Conservation (phyloP, 2,329 filamentous ascomycete species). For the Aspergillus brunneoviolaceus region DNA sequence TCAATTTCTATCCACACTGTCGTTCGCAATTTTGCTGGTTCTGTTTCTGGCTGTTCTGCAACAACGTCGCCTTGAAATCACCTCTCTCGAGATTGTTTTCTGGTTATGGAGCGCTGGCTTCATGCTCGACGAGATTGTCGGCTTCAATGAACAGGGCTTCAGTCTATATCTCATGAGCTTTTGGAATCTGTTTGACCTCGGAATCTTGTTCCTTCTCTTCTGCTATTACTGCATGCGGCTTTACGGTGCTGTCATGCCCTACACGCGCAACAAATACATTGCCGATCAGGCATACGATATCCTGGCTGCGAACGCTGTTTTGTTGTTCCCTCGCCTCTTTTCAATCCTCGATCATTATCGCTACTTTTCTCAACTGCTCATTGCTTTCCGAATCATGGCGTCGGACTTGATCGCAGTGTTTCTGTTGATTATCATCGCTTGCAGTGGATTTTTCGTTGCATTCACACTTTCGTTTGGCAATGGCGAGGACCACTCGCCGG, state of each 20-base stretch:
- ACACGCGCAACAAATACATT: constrained; percentile 65
- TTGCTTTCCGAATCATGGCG: constrained; percentile 92
- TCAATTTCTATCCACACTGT: constrained; percentile 84
- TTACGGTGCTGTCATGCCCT: constrained; percentile 81
- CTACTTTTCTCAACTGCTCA: constrained; percentile 92
- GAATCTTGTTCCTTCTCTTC: constrained; percentile 80
- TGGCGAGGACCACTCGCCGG: constrained; percentile 60
- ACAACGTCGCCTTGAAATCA: constrained; percentile 75
- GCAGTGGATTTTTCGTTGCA: constrained; percentile 93
- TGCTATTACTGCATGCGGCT: constrained; percentile 87
- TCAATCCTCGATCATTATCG: constrained; percentile 91
- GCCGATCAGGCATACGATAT: constrained; percentile 90
- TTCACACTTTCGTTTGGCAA: constrained; percentile 79
- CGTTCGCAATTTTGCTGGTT: constrained; percentile 78
- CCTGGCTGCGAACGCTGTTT: constrained; percentile 84
- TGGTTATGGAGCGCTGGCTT: constrained; percentile 98
- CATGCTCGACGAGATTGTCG: constrained; percentile 93
- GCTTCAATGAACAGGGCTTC: constrained; percentile 95
- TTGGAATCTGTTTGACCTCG: constrained; percentile 94
- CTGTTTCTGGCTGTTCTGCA: constrained; percentile 81
- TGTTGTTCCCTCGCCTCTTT: constrained; percentile 87
- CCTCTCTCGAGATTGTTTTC: constrained; percentile 80
- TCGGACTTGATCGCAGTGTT: constrained; percentile 83
- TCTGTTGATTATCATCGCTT: constrained; percentile 78
- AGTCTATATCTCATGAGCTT: constrained; percentile 96